Base-by-base conservation (phyloP, 2,329 filamentous ascomycete genomes). In the Aspergillus persii region DNA sequence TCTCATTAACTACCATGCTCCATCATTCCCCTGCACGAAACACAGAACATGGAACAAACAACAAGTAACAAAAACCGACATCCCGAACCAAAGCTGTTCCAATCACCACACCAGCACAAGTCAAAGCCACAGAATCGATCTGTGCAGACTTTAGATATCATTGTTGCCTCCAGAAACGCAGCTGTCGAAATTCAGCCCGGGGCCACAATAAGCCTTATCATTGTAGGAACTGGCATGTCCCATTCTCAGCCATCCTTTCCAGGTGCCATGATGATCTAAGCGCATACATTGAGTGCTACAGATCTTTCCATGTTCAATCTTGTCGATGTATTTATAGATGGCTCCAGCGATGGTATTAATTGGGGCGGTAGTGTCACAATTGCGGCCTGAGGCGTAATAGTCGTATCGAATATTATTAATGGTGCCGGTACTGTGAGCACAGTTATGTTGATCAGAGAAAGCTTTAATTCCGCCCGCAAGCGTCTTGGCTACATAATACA, bases 201-300 rank as follows among this genome's bases (percentile, higher is more conserved):
- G 18, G 8, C 46, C 53, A 41, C 53, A 55, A 30, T 55, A 49
- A 9, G 53, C 46, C 11, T 55, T 41, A 26, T 39, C 29, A 27
- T 55, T 41, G 30, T 33, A 55, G 9, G 27, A n/a, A 36, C 46
- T 50, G 31, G 41, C 53, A 15, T 27, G 18, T 11, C 44, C 53
- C 29, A 50, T 8, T 36, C 33, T 56, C 53, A 56, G 15, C 53
- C 53, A 56, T 41, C 53, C 53, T 2, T 56, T 41, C 53, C 53
- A 50, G 46, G 46, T 56, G 4, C 53, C 53, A 36, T 46, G 26
- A 41, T 56, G 46, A 27, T 56, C 30, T 23, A 56, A 33, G 47
- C 53, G 53, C 53, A 56, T 11, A n/a, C 53, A 56, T 48, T 56
- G 53, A 27, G 53, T 56, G 9, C 53, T 46, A 27, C 53, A 56